Evolutionary conservation across 371 early-diverging fungal species (phyloP), one percentile per base, ranked within the genome.

Genomic region (Mucor racemosus): DNA sequence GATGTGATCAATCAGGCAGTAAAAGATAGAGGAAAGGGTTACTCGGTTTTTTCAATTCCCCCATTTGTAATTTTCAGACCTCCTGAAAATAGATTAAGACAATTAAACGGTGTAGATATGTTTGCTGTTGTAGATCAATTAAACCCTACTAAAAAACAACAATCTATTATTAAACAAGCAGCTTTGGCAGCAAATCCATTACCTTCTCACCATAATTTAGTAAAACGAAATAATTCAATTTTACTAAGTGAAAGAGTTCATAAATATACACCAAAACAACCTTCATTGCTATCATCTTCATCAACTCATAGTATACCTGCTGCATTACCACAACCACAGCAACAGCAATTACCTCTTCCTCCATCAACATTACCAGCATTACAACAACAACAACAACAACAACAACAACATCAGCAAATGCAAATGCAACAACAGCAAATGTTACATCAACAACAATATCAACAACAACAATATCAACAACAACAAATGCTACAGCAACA

Each of bases 11-110:
- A 92, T 69, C 87, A 88, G 64, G 95, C 95, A 4, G 82, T 93
- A 5, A 76, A 78, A 41, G 86, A 85, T 53, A 82, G 86, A 62
- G 94, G 93, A 36, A 84, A 84, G 76, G 90, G 89, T 34, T 91
- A 90, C 54, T 90, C 90, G 0, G 86, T 93, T 13, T 93, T 87
- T 71, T 88, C 89, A 13, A 88, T 95, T 21, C 95, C 94, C n/a
- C 84, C 85, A 17, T 88, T 90, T 14, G 83, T 90, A 3, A 73
- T 95, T 15, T 97, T 91, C 73, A 84, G 93, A 54, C 99, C 97
- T 31, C 84, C 93, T 9, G 93, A 90, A 56, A 88, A 86, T 65
- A 93, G 93, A 60, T 35, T 82, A 54, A 68, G 67, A 57, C 77
- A 79, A 42, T 41, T 80, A 17, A 66, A 72, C n/a, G 74, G 76